Conservation (phyloP, 306 rosid genomes). For the Pueraria montana region DNA sequence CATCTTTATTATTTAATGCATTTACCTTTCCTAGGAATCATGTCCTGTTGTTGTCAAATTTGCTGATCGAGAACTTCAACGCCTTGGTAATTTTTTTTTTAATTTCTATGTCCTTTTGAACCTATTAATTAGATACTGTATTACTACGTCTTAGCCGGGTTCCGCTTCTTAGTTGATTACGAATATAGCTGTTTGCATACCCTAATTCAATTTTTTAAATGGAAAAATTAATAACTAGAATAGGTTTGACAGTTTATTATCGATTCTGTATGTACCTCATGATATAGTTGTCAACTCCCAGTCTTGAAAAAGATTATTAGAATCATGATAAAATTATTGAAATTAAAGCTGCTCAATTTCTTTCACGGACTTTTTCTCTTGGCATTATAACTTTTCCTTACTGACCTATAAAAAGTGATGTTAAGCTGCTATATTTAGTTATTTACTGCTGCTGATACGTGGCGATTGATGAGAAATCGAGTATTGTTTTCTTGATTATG, state of each 20-base stretch:
- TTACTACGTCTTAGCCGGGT: slow-evolving; percentile 13
- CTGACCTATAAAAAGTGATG: neutral
- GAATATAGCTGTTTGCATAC: neutral
- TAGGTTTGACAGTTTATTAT: slow-evolving; percentile 14
- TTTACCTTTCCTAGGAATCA: slow-evolving; percentile 63
- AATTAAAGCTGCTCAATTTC: slow-evolving; percentile 13
- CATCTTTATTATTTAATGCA: slow-evolving; percentile 35
- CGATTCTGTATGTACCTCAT: neutral
- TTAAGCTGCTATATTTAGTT: slow-evolving; percentile 8
- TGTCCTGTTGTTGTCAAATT: slow-evolving; percentile 73
- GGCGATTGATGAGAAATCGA: neutral
- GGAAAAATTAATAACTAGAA: neutral
- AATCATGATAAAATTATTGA: neutral
- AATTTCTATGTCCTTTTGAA: slow-evolving; percentile 34
- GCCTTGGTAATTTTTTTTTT: slow-evolving; percentile 61
- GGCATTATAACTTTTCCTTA: neutral
- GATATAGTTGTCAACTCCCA: slow-evolving; percentile 6
- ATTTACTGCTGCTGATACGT: neutral
- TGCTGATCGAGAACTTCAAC: slow-evolving; percentile 79
- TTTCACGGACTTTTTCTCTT: neutral
- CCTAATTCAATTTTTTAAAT: neutral
- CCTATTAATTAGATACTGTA: slow-evolving; percentile 16
- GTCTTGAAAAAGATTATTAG: slow-evolving; percentile 5
- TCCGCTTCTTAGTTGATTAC: slow-evolving; percentile 29
- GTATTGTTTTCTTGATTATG: neutral